phyloP scores from a whole-genome alignment of 495 filamentous ascomycete species.

The Thermochaetoides thermophila region DNA sequence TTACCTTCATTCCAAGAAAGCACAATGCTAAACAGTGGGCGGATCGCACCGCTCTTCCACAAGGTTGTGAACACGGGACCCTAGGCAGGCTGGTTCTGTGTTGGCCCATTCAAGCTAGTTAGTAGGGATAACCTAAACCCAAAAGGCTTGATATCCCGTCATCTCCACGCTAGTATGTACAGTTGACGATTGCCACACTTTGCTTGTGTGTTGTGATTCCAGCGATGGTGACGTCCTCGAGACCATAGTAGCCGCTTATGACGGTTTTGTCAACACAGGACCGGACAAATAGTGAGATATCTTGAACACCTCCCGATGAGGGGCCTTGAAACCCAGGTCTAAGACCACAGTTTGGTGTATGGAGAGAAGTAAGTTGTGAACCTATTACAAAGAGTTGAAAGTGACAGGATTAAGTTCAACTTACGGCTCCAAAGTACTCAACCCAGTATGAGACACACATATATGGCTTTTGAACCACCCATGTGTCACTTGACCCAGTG shows the following conservation, averaged over 20 bases:
- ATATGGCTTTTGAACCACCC: slow-evolving; percentile 35
- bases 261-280: slow-evolving; percentile 41
- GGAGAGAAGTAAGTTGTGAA: not conserved
- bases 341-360: slow-evolving; percentile 30
- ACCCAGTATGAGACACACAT: slow-evolving; percentile 27
- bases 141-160: slow-evolving; percentile 35
- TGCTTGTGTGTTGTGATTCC: slow-evolving; percentile 35
- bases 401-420: too few relatives aligned
- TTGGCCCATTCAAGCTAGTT: slow-evolving; percentile 15
- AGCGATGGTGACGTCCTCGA: slow-evolving; percentile 36
- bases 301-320: slow-evolving; percentile 26
- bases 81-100: slow-evolving; percentile 24
- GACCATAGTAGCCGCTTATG: slow-evolving; percentile 37
- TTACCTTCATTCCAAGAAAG: slow-evolving; percentile 15
- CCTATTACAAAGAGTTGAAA: too few relatives aligned
- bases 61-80: slow-evolving; percentile 42
- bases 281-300: slow-evolving; percentile 36
- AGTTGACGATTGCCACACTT: slow-evolving; percentile 36
- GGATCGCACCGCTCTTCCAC: slow-evolving; percentile 33
- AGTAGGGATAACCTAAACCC: slow-evolving; percentile 45
- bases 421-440: too few relatives aligned
- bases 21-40: slow-evolving; percentile 39
- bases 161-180: slow-evolving; percentile 35
- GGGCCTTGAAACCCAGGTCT: slow-evolving; percentile 29
- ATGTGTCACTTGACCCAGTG: slow-evolving; percentile 49